Evolutionary conservation across 2,329 filamentous ascomycete species (phyloP), one percentile per base, ranked within the genome.

Genomic region (Claviceps humidiphila): DNA sequence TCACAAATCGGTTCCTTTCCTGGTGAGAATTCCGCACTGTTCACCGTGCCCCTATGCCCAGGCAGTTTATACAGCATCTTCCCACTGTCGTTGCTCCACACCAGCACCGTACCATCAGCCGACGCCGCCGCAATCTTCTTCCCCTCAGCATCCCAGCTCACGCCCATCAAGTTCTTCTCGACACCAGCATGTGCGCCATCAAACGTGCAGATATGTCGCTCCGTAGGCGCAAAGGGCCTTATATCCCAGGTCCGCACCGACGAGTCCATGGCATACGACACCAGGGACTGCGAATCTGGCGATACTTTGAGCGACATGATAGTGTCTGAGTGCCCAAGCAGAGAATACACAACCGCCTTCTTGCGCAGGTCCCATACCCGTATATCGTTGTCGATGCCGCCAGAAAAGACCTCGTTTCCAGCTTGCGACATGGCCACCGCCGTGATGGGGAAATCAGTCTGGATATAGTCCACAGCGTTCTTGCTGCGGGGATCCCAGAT

Each of bases 171-270:
- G 61, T 97, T 97, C 75, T 93, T 93, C 68, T 98, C 93, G 50
- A 95, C 69, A 0, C 90, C 90, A 39, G 81, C 76, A 11, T 86
- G 84, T 0, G 91, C 91, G n/a, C 93, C 93, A 60, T 97, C 91
- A 65, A 93, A 95, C 0, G 88, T 95, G 62, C 82, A 81, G 54
- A 97, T 81, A 55, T 88, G 83, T 58, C 93, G 78, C 65, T 96
- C 87, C 0, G 85, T 82, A 0, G 93, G 89, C 6, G 93, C 91
- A 69, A 97, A 98, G 0, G 93, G 91, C 59, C 91, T 79, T 50
- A 98, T 87, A 65, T 98, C 91, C 93, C 93, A 98, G 17, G 90
- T 96, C 61, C 87, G 80, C 40, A 90, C 93, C 0, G 91, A 95
- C 20, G 87, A 89, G 67, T 98, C 93, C 75, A 96, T 93, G 7